These are phyloP conservation scores for Phytophthora sp. DNA, from an alignment of 352 stramenopile species.

Conservation along the genomic window DNA sequence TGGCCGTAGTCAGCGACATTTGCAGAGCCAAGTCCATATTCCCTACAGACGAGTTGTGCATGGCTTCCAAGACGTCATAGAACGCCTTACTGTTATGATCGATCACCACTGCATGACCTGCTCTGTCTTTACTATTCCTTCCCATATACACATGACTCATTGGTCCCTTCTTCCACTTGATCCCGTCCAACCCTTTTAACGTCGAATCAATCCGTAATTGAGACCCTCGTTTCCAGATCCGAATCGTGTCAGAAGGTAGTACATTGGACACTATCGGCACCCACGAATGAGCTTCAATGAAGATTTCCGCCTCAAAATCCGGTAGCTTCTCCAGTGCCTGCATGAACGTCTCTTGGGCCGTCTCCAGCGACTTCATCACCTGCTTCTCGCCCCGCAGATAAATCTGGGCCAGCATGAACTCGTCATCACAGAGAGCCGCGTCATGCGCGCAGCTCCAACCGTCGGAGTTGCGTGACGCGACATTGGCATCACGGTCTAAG, in stretches of 20 bases:
- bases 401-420: conserved; percentile 74
- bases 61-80: conserved; percentile 70
- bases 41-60: conserved; percentile 58
- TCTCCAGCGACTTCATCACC: conserved; percentile 51
- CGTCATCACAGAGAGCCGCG: conserved; percentile 74
- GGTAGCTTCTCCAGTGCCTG: conserved; percentile 68
- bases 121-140: conserved; percentile 24
- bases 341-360: conserved; percentile 62
- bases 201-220: conserved; percentile 73
- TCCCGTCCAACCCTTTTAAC: conserved; percentile 76
- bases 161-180: conserved; percentile 76
- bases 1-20: conserved; percentile 72
- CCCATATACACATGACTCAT: conserved; percentile 81
- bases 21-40: conserved; percentile 81
- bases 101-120: conserved; percentile 60
- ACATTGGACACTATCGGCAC: conserved; percentile 82
- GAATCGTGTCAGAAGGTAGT: conserved; percentile 76
- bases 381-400: conserved; percentile 71
- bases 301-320: conserved; percentile 85
- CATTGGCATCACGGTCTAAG: conserved; percentile 47
- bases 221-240: conserved; percentile 72
- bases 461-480: conserved; percentile 42
- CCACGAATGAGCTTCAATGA: conserved; percentile 82
- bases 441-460: conserved; percentile 85
- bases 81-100: conserved; percentile 64